phyloP scores from a whole-genome alignment of 2,329 filamentous ascomycete species.

The Fusarium anguioides region DNA sequence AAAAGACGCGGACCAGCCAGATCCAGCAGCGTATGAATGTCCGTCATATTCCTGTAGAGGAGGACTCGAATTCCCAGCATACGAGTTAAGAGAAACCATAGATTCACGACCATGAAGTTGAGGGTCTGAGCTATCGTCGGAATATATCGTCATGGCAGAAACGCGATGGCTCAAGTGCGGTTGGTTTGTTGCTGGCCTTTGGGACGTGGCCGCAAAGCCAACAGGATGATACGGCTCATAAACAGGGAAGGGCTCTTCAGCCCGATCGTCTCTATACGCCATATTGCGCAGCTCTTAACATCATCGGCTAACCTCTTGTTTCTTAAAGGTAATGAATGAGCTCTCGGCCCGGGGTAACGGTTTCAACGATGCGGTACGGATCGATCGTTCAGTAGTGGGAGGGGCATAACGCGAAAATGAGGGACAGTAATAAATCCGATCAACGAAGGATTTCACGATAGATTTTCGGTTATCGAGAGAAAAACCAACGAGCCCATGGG shows the following conservation, averaged over 20 bases:
- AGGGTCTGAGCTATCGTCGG: conserved; percentile 44
- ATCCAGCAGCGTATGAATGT: conserved; percentile 36
- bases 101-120: conserved; percentile 52
- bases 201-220: conserved; percentile 10
- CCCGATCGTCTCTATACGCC: conserved; percentile 47
- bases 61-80: conserved; percentile 34
- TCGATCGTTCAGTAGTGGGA: conserved; percentile 15
- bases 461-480: conserved; percentile 10
- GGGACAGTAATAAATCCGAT: neutral
- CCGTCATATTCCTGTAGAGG: conserved; percentile 31
- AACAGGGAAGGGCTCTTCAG: conserved; percentile 44
- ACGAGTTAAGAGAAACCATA: conserved; percentile 55
- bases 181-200: conserved; percentile 17
- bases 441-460: conserved; percentile 4
- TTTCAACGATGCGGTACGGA: conserved; percentile 6
- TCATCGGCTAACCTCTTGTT: conserved; percentile 22
- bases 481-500: conserved; percentile 9
- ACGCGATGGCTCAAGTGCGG: conserved; percentile 47
- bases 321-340: neutral
- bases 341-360: neutral
- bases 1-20: conserved; percentile 46
- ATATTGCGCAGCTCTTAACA: conserved; percentile 43
- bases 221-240: conserved; percentile 34
- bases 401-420: conserved; percentile 21
- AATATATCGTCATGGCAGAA: conserved; percentile 51